phyloP scores from a whole-genome alignment of 768 basidiomycete genomes.

The Suillus spraguei region DNA sequence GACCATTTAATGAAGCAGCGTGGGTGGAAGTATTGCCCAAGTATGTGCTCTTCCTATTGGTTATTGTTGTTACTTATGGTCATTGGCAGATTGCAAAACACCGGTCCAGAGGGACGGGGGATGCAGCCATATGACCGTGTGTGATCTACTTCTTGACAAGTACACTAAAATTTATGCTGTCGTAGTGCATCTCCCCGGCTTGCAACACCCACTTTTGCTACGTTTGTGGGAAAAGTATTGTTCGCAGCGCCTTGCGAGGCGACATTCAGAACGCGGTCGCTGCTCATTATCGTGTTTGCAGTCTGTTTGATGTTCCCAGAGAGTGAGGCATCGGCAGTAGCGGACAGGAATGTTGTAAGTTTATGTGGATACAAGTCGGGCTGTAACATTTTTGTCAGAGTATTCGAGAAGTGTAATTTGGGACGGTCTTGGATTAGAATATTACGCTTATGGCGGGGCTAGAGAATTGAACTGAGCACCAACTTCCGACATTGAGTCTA shows the following conservation, averaged over 20 bases:
- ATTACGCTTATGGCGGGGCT: too few species aligned
- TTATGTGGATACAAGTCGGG: background rate
- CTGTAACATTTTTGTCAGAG: background rate
- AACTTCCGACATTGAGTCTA: too few species aligned
- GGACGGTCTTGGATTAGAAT: background rate
- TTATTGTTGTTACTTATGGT: background rate
- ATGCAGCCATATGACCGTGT: constrained; percentile 62
- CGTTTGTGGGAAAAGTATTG: constrained; percentile 48
- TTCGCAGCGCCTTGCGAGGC: constrained; percentile 36
- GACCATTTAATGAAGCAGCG: constrained; percentile 49
- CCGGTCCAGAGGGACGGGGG: constrained; percentile 53
- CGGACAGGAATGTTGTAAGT: background rate
- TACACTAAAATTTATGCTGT: constrained; percentile 1
- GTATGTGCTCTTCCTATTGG: constrained; percentile 31
- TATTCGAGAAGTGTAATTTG: background rate
- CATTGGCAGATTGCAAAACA: constrained; percentile 42
- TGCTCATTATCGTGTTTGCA: constrained; percentile 37
- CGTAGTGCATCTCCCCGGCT: constrained; percentile 55
- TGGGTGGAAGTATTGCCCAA: constrained; percentile 72
- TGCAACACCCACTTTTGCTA: constrained; percentile 67
- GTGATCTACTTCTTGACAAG: constrained; percentile 19
- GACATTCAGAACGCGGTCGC: constrained; percentile 35
- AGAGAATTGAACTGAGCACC: too few species aligned
- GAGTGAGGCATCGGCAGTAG: background rate
- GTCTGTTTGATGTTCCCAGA: constrained; percentile 37